Percentiles rank a stretch among this genome's conserved stretches.
Conservation (phyloP, 805 yeast genomes). For the Metschnikowia gruessii region DNA sequence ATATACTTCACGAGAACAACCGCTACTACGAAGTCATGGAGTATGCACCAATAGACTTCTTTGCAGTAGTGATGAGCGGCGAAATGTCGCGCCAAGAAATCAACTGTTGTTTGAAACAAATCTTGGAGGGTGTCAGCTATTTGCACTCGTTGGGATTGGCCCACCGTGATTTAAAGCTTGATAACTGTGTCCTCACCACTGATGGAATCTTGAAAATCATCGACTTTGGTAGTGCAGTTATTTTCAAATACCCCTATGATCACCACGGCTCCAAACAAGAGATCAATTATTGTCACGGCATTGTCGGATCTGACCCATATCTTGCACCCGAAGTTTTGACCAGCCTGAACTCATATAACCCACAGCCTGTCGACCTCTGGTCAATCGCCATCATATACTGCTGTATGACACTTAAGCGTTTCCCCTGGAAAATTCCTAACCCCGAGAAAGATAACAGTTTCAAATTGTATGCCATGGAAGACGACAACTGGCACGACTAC, state of each 20-base stretch:
- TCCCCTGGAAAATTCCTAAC: slow-evolving; percentile 86
- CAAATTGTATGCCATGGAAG: slow-evolving; percentile 59
- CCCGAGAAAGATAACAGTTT: slow-evolving; percentile 60
- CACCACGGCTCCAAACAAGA: slow-evolving; percentile 47
- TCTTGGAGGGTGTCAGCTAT: slow-evolving; percentile 67
- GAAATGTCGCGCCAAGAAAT: slow-evolving; percentile 78
- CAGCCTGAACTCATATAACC: slow-evolving; percentile 58
- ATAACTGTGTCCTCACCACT: slow-evolving; percentile 74
- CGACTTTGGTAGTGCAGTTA: slow-evolving; percentile 84
- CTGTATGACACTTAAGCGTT: slow-evolving; percentile 80
- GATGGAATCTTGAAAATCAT: slow-evolving; percentile 75
- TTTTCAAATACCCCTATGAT: slow-evolving; percentile 72
- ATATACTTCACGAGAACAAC: slow-evolving; percentile 65
- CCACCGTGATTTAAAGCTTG: slow-evolving; percentile 78
- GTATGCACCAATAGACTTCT: slow-evolving; percentile 82
- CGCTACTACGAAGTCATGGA: slow-evolving; percentile 92
- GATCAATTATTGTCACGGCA: slow-evolving; percentile 49
- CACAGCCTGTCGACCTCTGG: slow-evolving; percentile 80
- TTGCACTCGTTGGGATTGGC: slow-evolving; percentile 77
- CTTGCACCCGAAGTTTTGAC: slow-evolving; percentile 76
- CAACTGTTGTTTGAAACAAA: slow-evolving; percentile 76
- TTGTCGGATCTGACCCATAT: slow-evolving; percentile 85
- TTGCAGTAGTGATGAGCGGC: slow-evolving; percentile 85
- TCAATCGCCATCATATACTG: slow-evolving; percentile 81
- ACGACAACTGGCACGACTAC: slow-evolving; percentile 78